These are phyloP conservation scores for Sclerotinia minor DNA, from an alignment of 2,329 filamentous ascomycete species.

Conservation along the genomic window DNA sequence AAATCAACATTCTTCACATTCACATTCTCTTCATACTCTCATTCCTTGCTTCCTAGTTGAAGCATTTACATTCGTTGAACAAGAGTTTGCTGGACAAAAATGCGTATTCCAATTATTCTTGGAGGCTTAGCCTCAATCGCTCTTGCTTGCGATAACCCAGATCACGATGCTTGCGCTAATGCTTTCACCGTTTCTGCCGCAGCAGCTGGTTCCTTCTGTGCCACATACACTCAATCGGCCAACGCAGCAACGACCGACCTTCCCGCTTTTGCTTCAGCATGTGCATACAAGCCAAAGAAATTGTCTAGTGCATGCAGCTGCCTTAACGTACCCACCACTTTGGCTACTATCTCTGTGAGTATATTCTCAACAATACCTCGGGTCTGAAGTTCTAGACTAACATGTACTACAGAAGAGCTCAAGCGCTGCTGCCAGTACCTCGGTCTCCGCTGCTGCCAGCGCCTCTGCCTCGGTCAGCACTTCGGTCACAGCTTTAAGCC, in stretches of 20 bases:
- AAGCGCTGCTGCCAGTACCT: neutral
- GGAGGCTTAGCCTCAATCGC: conserved; percentile 27
- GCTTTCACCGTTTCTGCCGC: conserved; percentile 9
- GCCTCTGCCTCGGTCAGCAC: neutral
- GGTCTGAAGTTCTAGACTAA: neutral
- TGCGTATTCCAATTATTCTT: conserved; percentile 29
- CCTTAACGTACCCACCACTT: conserved; percentile 17
- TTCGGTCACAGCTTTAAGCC: too few species aligned
- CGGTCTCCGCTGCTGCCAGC: neutral
- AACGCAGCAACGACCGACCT: conserved; percentile 25
- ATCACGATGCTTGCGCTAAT: conserved; percentile 28
- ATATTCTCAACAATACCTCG: neutral
- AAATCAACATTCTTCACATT: conserved; percentile 9
- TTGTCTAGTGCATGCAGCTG: conserved; percentile 32
- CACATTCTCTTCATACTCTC: conserved; percentile 5
- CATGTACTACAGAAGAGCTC: neutral
- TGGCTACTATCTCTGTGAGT: conserved; percentile 8
- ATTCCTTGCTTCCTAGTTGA: neutral
- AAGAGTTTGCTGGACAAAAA: conserved; percentile 24
- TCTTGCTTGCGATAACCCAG: conserved; percentile 29
- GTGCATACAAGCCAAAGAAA: conserved; percentile 28
- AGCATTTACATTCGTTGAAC: conserved; percentile 8
- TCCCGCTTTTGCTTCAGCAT: conserved; percentile 24
- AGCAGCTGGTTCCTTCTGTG: conserved; percentile 25
- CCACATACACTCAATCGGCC: conserved; percentile 26